These are phyloP conservation scores for Crithidia sp. DNA, from an alignment of 208 protist species.

Conservation along the genomic window DNA sequence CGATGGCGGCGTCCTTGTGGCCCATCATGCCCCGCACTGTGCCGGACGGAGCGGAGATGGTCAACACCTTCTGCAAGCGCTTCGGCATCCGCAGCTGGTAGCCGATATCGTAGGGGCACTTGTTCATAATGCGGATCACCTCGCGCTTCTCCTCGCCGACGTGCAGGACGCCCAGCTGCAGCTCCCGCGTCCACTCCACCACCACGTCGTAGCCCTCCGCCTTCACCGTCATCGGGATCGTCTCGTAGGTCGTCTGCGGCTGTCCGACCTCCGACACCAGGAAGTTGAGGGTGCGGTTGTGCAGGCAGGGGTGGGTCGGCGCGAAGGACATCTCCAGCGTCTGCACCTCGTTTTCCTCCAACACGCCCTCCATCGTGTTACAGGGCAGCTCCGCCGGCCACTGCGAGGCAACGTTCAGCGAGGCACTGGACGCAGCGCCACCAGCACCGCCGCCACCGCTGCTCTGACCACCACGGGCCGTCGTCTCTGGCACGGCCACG, in stretches of 20 bases:
- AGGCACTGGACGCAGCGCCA: conserved; percentile 2
- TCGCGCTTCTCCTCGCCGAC: conserved; percentile 87
- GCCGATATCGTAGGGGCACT: conserved; percentile 94
- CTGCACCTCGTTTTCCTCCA: conserved; percentile 64
- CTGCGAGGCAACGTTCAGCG: conserved; percentile 38
- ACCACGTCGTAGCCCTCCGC: conserved; percentile 94
- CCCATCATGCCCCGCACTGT: conserved; percentile 83
- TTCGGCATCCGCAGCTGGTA: conserved; percentile 89
- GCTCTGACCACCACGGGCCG: neutral
- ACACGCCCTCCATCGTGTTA: conserved; percentile 58
- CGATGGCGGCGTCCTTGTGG: conserved; percentile 87
- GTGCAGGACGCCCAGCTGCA: conserved; percentile 92
- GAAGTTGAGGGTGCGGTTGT: conserved; percentile 67
- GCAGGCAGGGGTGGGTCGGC: conserved; percentile 73
- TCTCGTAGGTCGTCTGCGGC: conserved; percentile 59
- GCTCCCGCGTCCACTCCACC: conserved; percentile 88
- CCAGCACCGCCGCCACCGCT: conserved; percentile 5
- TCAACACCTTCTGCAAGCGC: conserved; percentile 66
- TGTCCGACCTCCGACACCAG: conserved; percentile 56
- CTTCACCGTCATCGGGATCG: conserved; percentile 73
- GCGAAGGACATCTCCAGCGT: conserved; percentile 71
- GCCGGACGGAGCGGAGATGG: conserved; percentile 62
- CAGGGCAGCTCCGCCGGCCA: conserved; percentile 79
- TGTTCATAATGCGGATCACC: conserved; percentile 89
- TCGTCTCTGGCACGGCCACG: conserved; percentile 18